These are phyloP conservation scores for Mrakia hoshinonis DNA, from an alignment of 768 basidiomycete genomes.

Conservation along the genomic window DNA sequence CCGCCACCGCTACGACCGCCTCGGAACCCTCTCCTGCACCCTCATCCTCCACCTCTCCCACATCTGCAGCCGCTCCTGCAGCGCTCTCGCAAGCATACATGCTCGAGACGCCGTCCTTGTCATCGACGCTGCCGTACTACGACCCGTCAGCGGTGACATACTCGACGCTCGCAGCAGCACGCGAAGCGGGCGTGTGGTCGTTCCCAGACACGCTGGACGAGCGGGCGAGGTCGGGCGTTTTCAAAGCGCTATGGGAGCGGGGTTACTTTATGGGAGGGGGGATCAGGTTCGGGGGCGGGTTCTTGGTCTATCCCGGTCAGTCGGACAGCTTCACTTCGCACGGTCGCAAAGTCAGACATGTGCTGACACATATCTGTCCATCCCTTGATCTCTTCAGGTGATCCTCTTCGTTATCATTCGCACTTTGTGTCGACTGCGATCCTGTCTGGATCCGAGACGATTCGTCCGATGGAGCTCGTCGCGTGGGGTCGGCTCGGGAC, in stretches of 20 bases:
- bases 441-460: slow-evolving; percentile 48
- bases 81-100: slow-evolving; percentile 28
- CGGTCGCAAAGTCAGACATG: no score
- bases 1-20: slow-evolving; percentile 8
- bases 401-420: slow-evolving; percentile 91
- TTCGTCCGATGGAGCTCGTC: slow-evolving; percentile 87
- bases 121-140: slow-evolving; percentile 64
- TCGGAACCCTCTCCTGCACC: background rate
- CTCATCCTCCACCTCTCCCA: slow-evolving; percentile 18
- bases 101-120: slow-evolving; percentile 51
- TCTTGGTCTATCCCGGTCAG: slow-evolving; percentile 88
- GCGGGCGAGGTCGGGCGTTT: slow-evolving; percentile 68
- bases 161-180: slow-evolving; percentile 54
- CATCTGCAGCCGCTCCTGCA: slow-evolving; percentile 31
- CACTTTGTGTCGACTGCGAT: slow-evolving; percentile 84
- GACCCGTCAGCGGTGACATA: slow-evolving; percentile 43
- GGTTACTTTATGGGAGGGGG: slow-evolving; percentile 83
- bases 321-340: slow-evolving; percentile 21
- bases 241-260: slow-evolving; percentile 68
- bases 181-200: slow-evolving; percentile 61
- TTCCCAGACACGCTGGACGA: slow-evolving; percentile 61
- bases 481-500: slow-evolving; percentile 93
- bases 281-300: slow-evolving; percentile 91
- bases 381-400: slow-evolving; percentile 49
- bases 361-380: background rate